Base-by-base conservation (phyloP, 108 stramenopile species). In the Phaeodactylum tricornutum region DNA sequence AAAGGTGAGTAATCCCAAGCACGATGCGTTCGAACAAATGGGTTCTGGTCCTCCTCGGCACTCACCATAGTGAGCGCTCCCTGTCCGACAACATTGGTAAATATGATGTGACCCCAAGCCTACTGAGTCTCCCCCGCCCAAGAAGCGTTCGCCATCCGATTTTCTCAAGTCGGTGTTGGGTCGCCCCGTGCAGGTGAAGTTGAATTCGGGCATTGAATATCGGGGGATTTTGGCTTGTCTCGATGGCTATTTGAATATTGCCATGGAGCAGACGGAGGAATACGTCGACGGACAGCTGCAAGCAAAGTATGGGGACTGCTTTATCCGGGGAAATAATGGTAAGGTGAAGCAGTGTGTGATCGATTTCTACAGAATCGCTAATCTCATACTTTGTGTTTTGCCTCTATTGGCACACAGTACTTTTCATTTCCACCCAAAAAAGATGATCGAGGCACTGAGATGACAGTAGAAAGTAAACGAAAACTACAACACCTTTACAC, bases 231-330 rank as follows among this genome's bases (percentile, higher is more conserved):
- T 99, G 51, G 95, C 95, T 4, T 99, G 96, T 61, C 73, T 99
- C 47, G 99, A 99, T 71, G 97, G 99, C 17, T 99, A 95, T 72
- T 84, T 99, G 95, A 99, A 99, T 65, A 98, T 99, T 69, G 99
- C 97, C 4, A 93, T 99, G 94, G 97, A 99, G 68, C 97, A 99
- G 56, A 95, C 96, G 12, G 97, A 99, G 49, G 99, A 99, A 64
- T 97, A 84, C 54, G 61, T 59, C 4, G 94, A 97, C 66, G 99
- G 97, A 11, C 93, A 98, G 62, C 69, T 98, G 43, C 94, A 95
- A 61, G 80, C 93, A 2, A 96, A 93, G 53, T 98, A 95, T 69
- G 97, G 97, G 20, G 99, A 99, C 66, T 95, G 94, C 59, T 99
- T 99, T 57, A 95, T 99, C 59, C 93, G 99, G 17, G 99, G 99